Percentiles rank a stretch among this genome's conserved stretches.
Evolutionary conservation across 169 alveolate genomes (phyloP).

Genomic region (Fabrea salina): DNA sequence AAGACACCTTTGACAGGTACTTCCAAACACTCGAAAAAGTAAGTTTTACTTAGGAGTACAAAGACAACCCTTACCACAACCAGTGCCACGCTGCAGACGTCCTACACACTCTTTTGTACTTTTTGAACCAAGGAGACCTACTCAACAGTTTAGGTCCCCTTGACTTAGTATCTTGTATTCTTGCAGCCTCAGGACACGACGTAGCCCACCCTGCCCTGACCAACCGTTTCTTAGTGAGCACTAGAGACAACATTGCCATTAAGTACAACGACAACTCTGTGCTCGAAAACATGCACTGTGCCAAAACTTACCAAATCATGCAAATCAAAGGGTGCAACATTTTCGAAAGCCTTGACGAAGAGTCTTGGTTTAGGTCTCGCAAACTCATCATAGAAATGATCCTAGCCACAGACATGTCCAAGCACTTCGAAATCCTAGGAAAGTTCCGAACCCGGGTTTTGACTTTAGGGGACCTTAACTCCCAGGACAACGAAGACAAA

Average conservation of each 20-base stretch:
- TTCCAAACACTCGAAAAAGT: constrained; percentile 22
- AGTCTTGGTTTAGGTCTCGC: constrained; percentile 58
- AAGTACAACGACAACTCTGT: constrained; percentile 91
- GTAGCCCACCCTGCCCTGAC: constrained; percentile 46
- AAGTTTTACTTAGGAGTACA: constrained; percentile 15
- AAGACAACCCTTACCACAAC: constrained; percentile 41
- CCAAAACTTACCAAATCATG: constrained; percentile 75
- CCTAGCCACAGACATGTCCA: constrained; percentile 91
- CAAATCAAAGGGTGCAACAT: constrained; percentile 60
- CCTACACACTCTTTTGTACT: constrained; percentile 37
- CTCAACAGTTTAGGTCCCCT: constrained; percentile 6
- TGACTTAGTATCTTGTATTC: constrained; percentile 21
- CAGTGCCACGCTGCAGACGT: constrained; percentile 49
- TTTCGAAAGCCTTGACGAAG: constrained; percentile 51
- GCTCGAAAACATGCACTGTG: constrained; percentile 91
- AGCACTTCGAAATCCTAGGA: constrained; percentile 87
- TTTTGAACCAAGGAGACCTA: constrained; percentile 23
- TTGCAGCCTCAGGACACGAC: constrained; percentile 45
- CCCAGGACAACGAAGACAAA: constrained; percentile 65
- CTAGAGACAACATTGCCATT: constrained; percentile 58
- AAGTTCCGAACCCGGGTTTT: constrained; percentile 64
- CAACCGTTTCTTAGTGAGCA: constrained; percentile 44
- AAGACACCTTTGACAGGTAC: constrained; percentile 11
- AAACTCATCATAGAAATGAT: constrained; percentile 89
- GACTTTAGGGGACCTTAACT: constrained; percentile 43